Base-by-base conservation (phyloP, 352 stramenopile species). In the Globisporangium uncinulatum region DNA sequence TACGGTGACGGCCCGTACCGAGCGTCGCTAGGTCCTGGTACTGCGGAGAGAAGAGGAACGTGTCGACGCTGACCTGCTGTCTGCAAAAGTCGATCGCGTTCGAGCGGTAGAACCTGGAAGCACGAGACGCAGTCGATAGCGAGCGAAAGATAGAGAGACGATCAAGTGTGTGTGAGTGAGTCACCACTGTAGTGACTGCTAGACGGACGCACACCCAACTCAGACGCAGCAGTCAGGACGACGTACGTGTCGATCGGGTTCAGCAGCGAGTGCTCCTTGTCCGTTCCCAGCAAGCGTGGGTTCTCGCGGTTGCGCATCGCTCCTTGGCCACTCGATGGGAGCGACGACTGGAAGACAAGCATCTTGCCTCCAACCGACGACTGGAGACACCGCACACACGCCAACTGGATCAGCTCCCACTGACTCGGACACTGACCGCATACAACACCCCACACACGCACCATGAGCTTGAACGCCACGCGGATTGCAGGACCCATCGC, bases 61-160 rank as follows among this genome's bases (percentile, higher is more conserved):
- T 95, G 65, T 99, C 97, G n/a, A 99, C 96, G 61, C 88, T 97
- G 60, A 99, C 98, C 89, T 99, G 97, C 61, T 99, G 86, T 43
- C 96, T 83, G 68, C 85, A 98, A 61, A 99, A 99, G 72, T 99
- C 97, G 66, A 98, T 92, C 6, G 96, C 89, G 45, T 93, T 94
- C 39, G 92, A 90, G 13, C 80, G 75, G 66, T 97, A 97, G 59
- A 96, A 96, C 34, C 69, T 98, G 48, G 11, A 63, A 44, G n/a
- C 46, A 21, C 13, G 29, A 24, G n/a, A 44, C 4, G 24, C 1
- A 41, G 31, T n/a, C 24, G 24, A 29, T 29, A 29, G 1, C 24
- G 24, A 29, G 24, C 4, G 24, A 29, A 29, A 29, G 24, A 29
- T 29, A 29, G 24, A 4, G 24, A 29, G 24, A 4, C 24, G n/a